Percentiles rank a stretch among this genome's conserved stretches.
phyloP scores from a whole-genome alignment of 1,139 yeast species.

The Candida sanyaensis region DNA sequence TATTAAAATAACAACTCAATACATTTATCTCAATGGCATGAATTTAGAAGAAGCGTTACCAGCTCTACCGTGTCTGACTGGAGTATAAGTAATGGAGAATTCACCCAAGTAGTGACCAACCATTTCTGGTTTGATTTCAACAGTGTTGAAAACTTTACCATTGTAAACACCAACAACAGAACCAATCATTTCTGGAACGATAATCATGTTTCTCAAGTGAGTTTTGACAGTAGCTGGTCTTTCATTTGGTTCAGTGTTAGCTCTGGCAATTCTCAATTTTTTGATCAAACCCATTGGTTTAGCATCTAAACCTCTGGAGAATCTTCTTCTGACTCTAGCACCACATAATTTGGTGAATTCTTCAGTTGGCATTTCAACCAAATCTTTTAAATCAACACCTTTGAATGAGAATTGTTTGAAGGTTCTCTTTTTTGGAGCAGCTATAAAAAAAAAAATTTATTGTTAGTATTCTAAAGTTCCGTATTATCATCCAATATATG shows the following conservation, averaged over 20 bases:
- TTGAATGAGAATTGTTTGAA: conserved; percentile 98
- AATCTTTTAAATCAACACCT: conserved; percentile 96
- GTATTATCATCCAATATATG: not conserved
- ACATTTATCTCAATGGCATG: conserved; percentile 60
- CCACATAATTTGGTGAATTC: conserved; percentile 96
- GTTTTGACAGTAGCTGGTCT: conserved; percentile 99
- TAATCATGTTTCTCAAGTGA: conserved; percentile 98
- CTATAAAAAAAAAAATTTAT: conserved; percentile 23
- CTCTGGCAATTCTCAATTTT: conserved; percentile 98
- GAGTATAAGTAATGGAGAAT: conserved; percentile 99
- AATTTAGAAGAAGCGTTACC: conserved; percentile 90
- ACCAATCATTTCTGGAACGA: conserved; percentile 99
- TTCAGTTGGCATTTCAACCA: conserved; percentile 93
- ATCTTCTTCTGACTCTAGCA: conserved; percentile 99
- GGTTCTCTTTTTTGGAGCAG: conserved; percentile 82
- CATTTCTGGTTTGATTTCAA: conserved; percentile 99
- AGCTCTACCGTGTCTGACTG: conserved; percentile 99
- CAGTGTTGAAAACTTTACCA: conserved; percentile 99
- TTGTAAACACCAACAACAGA: conserved; percentile 98
- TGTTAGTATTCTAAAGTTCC: conserved; percentile 27
- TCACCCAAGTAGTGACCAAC: conserved; percentile 99
- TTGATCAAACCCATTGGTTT: conserved; percentile 97
- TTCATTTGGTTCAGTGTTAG: conserved; percentile 89
- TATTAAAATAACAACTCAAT: not conserved
- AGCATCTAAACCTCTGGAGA: conserved; percentile 95